Base-by-base conservation (phyloP, 257 asterid genomes). In the Cynanchum wilfordii region DNA sequence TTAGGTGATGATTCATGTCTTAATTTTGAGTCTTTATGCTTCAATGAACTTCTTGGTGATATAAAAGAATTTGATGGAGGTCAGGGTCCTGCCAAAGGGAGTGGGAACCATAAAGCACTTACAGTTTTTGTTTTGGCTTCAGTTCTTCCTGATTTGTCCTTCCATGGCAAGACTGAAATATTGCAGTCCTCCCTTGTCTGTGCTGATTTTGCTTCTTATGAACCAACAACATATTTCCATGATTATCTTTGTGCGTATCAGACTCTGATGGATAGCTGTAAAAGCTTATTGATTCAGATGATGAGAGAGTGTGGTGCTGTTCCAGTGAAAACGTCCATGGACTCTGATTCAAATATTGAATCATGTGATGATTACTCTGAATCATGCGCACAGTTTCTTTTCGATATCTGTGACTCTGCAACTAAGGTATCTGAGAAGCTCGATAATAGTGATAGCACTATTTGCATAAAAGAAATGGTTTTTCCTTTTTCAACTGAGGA, bases 181-280 rank as follows among this genome's bases (percentile, higher is more conserved):
- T 56, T 94, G 73, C 84, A 80, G 71, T 84, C 88, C 69, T 71
- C 90, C 45, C 44, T 82, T 59, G 62, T 73, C 75, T 89, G 89
- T 90, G 96, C 92, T 51, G 95, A 87, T 72, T 91, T 91, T 79
- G 79, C 98, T 45, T 78, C 84, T 27, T 67, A 70, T 58, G 95
- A 78, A 83, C 88, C 80, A 59, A 87, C 88, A 75, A 80, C 79
- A 67, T 69, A 78, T 70, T 88, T 84, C 80, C 89, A 76, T 81
- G 97, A 94, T 79, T 88, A 89, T 80, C 87, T 94, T 76, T 86
- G 83, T 84, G 93, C 98, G 36, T 94, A 88, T 82, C 97, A 94
- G 86, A 85, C 84, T 79, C 90, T 94, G 77, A 65, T 91, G 84
- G 90, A 79, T 79, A 86, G 82, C 83, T 91, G 96, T 82, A 86